phyloP scores from a whole-genome alignment of 352 stramenopile species.

The Discostella stelligera region DNA sequence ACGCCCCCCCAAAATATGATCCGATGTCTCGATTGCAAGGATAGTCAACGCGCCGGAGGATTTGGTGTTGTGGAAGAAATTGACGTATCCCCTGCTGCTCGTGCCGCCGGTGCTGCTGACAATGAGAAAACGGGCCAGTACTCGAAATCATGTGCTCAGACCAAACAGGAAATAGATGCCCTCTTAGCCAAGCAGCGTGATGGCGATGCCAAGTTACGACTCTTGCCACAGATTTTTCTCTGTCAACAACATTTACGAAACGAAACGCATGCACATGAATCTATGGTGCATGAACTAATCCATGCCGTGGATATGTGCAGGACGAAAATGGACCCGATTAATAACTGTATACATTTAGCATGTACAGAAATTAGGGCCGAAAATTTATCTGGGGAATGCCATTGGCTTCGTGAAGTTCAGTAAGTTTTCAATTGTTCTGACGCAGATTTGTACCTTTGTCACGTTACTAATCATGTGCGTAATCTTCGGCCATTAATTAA shows the following conservation, averaged over 20 bases:
- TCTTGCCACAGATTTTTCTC: constrained; percentile 75
- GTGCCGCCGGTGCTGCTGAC: constrained; percentile 3
- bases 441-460: neutral
- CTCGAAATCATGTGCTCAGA: constrained; percentile 14
- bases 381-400: constrained; percentile 79
- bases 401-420: constrained; percentile 61
- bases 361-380: constrained; percentile 80
- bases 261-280: constrained; percentile 67
- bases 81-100: constrained; percentile 11
- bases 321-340: constrained; percentile 76
- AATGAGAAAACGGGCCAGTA: constrained; percentile 13
- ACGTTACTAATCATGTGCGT: neutral
- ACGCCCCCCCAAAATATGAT: constrained; percentile 70
- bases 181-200: constrained; percentile 45
- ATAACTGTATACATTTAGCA: constrained; percentile 80
- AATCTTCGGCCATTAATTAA: neutral
- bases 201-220: constrained; percentile 49
- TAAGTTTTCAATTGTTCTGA: constrained; percentile 21
- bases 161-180: constrained; percentile 54
- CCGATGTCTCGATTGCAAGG: constrained; percentile 69
- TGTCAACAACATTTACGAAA: constrained; percentile 66
- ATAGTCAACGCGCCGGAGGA: constrained; percentile 58
- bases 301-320: constrained; percentile 79
- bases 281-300: constrained; percentile 77
- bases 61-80: constrained; percentile 78